These are phyloP conservation scores for Exophiala bonariae DNA, from an alignment of 2,329 filamentous ascomycete genomes.

Conservation along the genomic window DNA sequence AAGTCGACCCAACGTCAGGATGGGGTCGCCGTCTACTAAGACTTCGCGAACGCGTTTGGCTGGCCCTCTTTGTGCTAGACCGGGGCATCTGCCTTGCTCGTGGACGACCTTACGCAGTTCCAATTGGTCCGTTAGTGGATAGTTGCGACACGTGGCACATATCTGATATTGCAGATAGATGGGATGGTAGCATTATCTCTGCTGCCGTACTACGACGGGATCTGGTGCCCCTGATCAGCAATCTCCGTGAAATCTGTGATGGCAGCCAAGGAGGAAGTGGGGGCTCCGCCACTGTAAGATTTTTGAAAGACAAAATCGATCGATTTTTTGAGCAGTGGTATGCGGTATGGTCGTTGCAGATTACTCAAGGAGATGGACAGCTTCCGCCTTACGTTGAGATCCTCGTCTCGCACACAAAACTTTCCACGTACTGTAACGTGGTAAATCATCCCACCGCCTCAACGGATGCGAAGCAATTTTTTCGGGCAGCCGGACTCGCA, in stretches of 20 bases:
- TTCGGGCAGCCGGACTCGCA: slow-evolving; percentile 69
- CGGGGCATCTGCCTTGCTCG: slow-evolving; percentile 68
- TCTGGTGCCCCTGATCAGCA: slow-evolving; percentile 48
- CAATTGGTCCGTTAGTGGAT: slow-evolving; percentile 64
- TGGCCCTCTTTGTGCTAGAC: slow-evolving; percentile 71
- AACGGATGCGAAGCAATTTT: slow-evolving; percentile 69
- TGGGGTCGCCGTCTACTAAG: slow-evolving; percentile 63
- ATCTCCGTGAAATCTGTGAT: slow-evolving; percentile 38
- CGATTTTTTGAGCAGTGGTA: slow-evolving; percentile 67
- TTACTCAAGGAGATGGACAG: slow-evolving; percentile 50
- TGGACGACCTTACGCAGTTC: slow-evolving; percentile 67
- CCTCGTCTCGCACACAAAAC: slow-evolving; percentile 68
- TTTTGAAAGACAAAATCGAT: slow-evolving; percentile 58
- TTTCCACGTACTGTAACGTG: slow-evolving; percentile 73
- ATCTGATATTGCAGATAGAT: slow-evolving; percentile 62
- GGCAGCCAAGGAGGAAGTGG: slow-evolving; percentile 35
- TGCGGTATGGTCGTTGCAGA: slow-evolving; percentile 60
- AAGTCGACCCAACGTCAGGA: slow-evolving; percentile 62
- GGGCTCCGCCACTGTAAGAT: slow-evolving; percentile 34
- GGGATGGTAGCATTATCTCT: slow-evolving; percentile 70
- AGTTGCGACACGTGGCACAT: slow-evolving; percentile 70
- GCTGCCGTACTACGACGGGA: slow-evolving; percentile 70
- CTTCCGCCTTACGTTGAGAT: slow-evolving; percentile 75
- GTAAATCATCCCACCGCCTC: slow-evolving; percentile 74
- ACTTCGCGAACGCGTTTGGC: slow-evolving; percentile 68